Evolutionary conservation across 2,329 filamentous ascomycete species (phyloP).

Genomic region (Xylariaceae sp.): DNA sequence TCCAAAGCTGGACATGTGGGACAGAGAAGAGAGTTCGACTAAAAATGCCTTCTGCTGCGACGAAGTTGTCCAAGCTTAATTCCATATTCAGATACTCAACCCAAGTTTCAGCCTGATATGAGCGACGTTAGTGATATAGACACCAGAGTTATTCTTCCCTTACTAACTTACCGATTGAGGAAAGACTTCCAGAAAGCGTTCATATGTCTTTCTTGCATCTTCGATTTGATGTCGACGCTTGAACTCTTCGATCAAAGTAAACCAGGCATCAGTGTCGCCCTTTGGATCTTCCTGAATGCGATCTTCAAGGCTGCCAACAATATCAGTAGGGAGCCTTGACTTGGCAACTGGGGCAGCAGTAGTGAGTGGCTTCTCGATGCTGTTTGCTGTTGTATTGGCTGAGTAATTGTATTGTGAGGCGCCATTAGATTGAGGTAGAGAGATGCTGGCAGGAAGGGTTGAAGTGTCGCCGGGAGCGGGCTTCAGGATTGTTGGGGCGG

Average conservation of each 20-base stretch:
- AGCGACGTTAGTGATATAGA: slow-evolving; percentile 36
- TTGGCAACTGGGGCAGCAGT: slow-evolving; percentile 17
- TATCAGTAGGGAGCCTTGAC: slow-evolving; percentile 57
- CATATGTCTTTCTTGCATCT: slow-evolving; percentile 74
- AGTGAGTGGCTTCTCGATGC: too few species aligned
- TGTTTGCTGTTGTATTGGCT: slow-evolving; percentile 7
- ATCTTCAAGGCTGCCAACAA: slow-evolving; percentile 78
- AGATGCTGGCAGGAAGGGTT: slow-evolving; percentile 18
- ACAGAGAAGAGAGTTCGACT: slow-evolving; percentile 72
- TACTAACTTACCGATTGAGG: slow-evolving; percentile 75
- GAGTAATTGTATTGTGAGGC: slow-evolving; percentile 2
- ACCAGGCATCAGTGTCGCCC: slow-evolving; percentile 89
- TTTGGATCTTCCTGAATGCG: slow-evolving; percentile 88
- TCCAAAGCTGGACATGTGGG: slow-evolving; percentile 84
- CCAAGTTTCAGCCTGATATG: slow-evolving; percentile 94
- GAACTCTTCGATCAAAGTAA: slow-evolving; percentile 80
- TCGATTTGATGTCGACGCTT: slow-evolving; percentile 77
- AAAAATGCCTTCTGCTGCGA: slow-evolving; percentile 78
- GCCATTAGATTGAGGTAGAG: slow-evolving; percentile 23
- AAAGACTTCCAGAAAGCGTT: slow-evolving; percentile 83
- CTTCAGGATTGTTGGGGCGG: slow-evolving; percentile 19
- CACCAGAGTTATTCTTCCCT: not conserved
- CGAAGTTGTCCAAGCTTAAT: slow-evolving; percentile 77
- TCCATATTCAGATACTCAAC: slow-evolving; percentile 86
- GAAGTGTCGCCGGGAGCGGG: slow-evolving; percentile 23